Percentiles rank a stretch among this genome's conserved stretches.
Conservation (phyloP, 2,329 filamentous ascomycete species). For the Colletotrichum paranaense region DNA sequence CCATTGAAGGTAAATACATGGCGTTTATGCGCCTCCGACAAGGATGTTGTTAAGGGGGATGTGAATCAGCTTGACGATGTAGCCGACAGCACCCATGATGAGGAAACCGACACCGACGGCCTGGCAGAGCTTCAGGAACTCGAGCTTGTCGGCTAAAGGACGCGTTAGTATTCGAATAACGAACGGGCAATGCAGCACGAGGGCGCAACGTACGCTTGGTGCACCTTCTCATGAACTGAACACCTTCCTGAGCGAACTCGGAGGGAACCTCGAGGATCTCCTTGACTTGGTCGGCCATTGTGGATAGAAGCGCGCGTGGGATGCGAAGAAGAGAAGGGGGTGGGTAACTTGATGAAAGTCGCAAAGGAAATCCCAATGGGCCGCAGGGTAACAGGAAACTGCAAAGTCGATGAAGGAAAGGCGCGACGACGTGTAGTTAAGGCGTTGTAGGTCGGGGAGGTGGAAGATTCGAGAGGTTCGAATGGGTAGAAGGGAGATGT, state of each 20-base stretch:
- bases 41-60: slow-evolving; percentile 78
- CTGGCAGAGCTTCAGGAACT: slow-evolving; percentile 60
- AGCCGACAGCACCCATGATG: slow-evolving; percentile 77
- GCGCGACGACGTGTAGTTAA: slow-evolving; percentile 32
- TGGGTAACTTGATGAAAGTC: slow-evolving; percentile 4
- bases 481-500: slow-evolving; percentile 33
- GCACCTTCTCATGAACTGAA: slow-evolving; percentile 72
- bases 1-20: background rate
- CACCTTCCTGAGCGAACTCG: slow-evolving; percentile 73
- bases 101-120: slow-evolving; percentile 77
- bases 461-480: slow-evolving; percentile 36
- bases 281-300: slow-evolving; percentile 75
- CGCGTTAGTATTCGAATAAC: slow-evolving; percentile 1
- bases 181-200: background rate
- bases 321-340: slow-evolving; percentile 18
- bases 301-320: slow-evolving; percentile 39
- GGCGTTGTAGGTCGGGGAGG: slow-evolving; percentile 26
- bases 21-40: slow-evolving; percentile 70
- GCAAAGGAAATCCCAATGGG: slow-evolving; percentile 25
- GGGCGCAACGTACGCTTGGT: slow-evolving; percentile 64
- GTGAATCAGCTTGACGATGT: slow-evolving; percentile 78
- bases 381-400: slow-evolving; percentile 1
- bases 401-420: slow-evolving; percentile 5
- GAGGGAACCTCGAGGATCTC: slow-evolving; percentile 76
- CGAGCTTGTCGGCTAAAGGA: slow-evolving; percentile 48